Conservation (phyloP, 768 basidiomycete species). For the Glaciozyma antarctica region DNA sequence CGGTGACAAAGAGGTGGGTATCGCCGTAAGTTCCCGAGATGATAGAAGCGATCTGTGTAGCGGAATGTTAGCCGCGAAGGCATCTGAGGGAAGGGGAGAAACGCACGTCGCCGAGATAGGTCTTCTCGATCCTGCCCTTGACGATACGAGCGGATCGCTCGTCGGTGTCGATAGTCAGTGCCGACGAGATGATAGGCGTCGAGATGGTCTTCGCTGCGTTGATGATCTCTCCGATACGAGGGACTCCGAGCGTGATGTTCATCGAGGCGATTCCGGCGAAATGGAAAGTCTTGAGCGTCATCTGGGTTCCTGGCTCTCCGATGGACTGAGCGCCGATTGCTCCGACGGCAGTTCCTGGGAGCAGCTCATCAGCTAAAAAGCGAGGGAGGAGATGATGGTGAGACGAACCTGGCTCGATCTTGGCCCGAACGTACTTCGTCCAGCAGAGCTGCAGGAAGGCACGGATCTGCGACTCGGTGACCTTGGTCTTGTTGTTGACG, state of each 20-base stretch:
- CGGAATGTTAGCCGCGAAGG: not conserved
- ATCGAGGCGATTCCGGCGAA: conserved; percentile 99
- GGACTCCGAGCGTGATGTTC: conserved; percentile 99
- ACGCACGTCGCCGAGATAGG: conserved; percentile 75
- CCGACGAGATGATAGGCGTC: conserved; percentile 96
- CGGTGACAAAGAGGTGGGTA: conserved; percentile 81
- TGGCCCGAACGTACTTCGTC: conserved; percentile 85
- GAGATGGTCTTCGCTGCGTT: conserved; percentile 96
- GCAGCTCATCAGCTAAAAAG: not conserved
- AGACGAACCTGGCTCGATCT: conserved; percentile 77
- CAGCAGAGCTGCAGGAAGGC: conserved; percentile 78
- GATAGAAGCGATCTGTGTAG: conserved; percentile 66
- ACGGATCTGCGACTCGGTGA: conserved; percentile 68
- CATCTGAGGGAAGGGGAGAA: not conserved
- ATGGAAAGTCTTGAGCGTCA: conserved; percentile 99
- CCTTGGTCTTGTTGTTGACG: conserved; percentile 83
- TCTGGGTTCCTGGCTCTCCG: conserved; percentile 94
- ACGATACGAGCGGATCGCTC: conserved; percentile 97
- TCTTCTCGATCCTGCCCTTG: conserved; percentile 91
- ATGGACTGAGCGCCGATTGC: conserved; percentile 98
- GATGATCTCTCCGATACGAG: conserved; percentile 99
- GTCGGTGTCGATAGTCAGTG: conserved; percentile 62
- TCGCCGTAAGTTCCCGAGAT: conserved; percentile 94
- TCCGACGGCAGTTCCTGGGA: conserved; percentile 83
- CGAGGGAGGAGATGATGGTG: not conserved